Conservation (phyloP, 2,329 filamentous ascomycete species). For the Colletotrichum costaricense region DNA sequence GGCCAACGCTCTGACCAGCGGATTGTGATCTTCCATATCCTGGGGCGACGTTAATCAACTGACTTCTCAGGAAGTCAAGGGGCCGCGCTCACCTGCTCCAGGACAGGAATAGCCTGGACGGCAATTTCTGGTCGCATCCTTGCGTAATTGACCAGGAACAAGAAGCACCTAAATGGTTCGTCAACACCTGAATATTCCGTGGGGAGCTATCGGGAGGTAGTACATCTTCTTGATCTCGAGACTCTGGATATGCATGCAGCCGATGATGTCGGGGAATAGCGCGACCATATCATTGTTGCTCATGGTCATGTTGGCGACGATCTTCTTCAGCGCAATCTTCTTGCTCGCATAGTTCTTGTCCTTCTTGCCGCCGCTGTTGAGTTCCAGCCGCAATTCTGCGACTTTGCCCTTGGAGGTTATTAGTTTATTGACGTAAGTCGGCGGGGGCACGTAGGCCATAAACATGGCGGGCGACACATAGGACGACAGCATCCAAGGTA, state of each 20-base stretch:
- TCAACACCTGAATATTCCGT: not conserved
- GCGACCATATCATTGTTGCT: constrained; percentile 99
- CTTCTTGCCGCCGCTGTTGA: constrained; percentile 95
- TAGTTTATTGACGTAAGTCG: constrained; percentile 57
- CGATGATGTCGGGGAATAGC: constrained; percentile 93
- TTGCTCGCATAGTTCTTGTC: constrained; percentile 96
- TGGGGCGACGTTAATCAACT: constrained; percentile 49
- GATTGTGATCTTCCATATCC: constrained; percentile 95
- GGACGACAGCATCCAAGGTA: constrained; percentile 1
- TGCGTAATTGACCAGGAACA: constrained; percentile 97
- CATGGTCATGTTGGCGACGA: constrained; percentile 99
- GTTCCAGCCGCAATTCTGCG: constrained; percentile 92
- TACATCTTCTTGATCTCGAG: constrained; percentile 99
- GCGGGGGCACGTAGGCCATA: constrained; percentile 62
- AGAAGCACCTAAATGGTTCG: constrained; percentile 79
- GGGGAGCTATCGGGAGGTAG: not conserved
- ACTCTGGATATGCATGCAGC: constrained; percentile 93
- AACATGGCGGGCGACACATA: constrained; percentile 57
- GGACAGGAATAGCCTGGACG: constrained; percentile 88
- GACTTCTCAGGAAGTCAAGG: not conserved
- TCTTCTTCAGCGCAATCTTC: constrained; percentile 99
- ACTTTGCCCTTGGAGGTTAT: constrained; percentile 91
- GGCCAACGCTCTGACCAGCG: constrained; percentile 90
- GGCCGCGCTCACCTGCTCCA: constrained; percentile 75
- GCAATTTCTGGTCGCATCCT: constrained; percentile 94